Evolutionary conservation across 1,284 basidiomycete genomes (phyloP).

Genomic region (Apiotrichum sp.): DNA sequence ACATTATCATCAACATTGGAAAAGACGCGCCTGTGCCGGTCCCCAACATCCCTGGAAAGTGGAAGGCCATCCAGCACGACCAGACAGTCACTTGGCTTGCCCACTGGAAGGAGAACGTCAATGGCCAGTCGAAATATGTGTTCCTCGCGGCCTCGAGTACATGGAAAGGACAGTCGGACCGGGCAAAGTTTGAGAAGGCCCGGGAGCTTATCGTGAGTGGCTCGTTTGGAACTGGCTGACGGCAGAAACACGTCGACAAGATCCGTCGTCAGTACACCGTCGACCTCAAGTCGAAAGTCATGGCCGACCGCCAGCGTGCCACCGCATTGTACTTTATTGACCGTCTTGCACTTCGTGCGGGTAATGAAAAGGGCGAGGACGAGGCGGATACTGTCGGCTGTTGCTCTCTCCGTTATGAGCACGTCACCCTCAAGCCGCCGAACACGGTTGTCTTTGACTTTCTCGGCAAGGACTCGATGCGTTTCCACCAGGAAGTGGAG

Average conservation of each 20-base stretch:
- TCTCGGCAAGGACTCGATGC: constrained; percentile 94
- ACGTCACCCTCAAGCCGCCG: constrained; percentile 81
- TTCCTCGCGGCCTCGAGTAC: constrained; percentile 90
- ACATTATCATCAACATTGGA: constrained; percentile 90
- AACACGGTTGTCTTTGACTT: constrained; percentile 85
- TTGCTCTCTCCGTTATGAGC: constrained; percentile 89
- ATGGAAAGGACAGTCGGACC: constrained; percentile 92
- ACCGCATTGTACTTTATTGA: constrained; percentile 98
- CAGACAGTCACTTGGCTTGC: constrained; percentile 96
- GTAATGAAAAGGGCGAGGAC: constrained; percentile 97
- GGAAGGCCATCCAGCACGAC: constrained; percentile 78
- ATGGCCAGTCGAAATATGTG: constrained; percentile 88
- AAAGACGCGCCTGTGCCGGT: constrained; percentile 63
- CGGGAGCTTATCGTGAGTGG: constrained; percentile 75
- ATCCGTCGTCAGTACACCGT: constrained; percentile 78
- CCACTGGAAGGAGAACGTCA: constrained; percentile 94
- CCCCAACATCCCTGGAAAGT: constrained; percentile 81
- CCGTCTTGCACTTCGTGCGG: constrained; percentile 85
- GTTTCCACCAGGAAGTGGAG: constrained; percentile 83
- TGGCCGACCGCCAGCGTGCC: constrained; percentile 86
- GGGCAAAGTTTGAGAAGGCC: constrained; percentile 93
- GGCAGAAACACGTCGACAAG: constrained; percentile 76
- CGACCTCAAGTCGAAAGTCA: constrained; percentile 82
- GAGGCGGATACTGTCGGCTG: constrained; percentile 97
- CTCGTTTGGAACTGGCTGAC: not conserved